A percentile compares a stretch with the other conserved stretches of the same genome.
These are phyloP conservation scores for Gossypium thurberi DNA, from an alignment of 345 rosid species.

Conservation along the genomic window DNA sequence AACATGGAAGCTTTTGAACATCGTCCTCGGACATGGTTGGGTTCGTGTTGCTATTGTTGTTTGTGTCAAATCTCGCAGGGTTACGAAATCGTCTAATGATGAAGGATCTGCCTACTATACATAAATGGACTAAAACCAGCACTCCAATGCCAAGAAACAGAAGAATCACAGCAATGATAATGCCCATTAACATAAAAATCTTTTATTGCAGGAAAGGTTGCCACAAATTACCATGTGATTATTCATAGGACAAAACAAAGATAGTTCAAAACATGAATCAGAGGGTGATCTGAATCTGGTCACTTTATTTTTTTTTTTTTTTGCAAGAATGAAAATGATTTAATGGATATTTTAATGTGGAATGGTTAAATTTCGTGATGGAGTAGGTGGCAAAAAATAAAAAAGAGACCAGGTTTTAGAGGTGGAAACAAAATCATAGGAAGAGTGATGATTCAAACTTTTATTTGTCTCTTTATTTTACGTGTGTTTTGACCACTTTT, in stretches of 20 bases:
- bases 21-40: conserved; percentile 36
- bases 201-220: conserved; percentile 1
- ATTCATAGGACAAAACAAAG: not conserved
- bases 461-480: not conserved
- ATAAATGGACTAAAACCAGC: conserved; percentile 36
- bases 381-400: conserved; percentile 17
- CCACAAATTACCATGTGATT: not conserved
- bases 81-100: conserved; percentile 17
- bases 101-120: conserved; percentile 33
- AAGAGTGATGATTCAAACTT: not conserved
- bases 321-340: not conserved
- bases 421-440: conserved; percentile 11
- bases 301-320: too few relatives aligned
- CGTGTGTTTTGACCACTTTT: not conserved
- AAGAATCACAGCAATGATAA: conserved; percentile 28
- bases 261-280: not conserved
- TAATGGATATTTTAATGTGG: not conserved
- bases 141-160: conserved; percentile 35
- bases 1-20: conserved; percentile 51
- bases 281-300: not conserved
- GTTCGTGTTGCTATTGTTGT: conserved; percentile 1
- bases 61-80: not conserved
- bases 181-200: conserved; percentile 20
- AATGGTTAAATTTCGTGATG: conserved; percentile 12
- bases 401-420: not conserved